A percentile compares a stretch with the other conserved stretches of the same genome.
These are phyloP conservation scores for Candida piceae DNA, from an alignment of 805 yeast species.

Conservation along the genomic window DNA sequence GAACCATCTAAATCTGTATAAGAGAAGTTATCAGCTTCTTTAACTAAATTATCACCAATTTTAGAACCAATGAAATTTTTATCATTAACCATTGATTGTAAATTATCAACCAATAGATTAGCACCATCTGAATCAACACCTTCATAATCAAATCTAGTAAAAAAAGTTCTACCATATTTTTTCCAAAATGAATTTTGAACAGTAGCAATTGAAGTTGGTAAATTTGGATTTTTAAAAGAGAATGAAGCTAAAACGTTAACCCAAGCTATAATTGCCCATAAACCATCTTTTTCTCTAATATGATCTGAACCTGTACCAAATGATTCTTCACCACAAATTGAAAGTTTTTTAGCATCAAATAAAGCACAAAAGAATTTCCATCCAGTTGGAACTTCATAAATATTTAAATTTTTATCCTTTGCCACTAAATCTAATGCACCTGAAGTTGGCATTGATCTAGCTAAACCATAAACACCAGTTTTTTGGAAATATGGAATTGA, in stretches of 20 bases:
- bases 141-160: constrained; percentile 94
- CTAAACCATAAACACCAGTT: constrained; percentile 85
- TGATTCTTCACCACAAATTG: constrained; percentile 97
- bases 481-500: constrained; percentile 86
- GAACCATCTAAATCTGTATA: constrained; percentile 95
- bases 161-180: constrained; percentile 93
- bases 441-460: constrained; percentile 96
- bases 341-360: constrained; percentile 86
- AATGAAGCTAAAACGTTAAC: constrained; percentile 88
- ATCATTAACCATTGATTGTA: constrained; percentile 36
- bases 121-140: constrained; percentile 77
- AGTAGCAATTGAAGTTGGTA: constrained; percentile 55
- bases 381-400: constrained; percentile 97
- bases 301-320: constrained; percentile 98
- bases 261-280: constrained; percentile 98
- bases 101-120: constrained; percentile 51
- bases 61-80: constrained; percentile 45
- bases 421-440: constrained; percentile 94
- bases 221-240: constrained; percentile 46
- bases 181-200: constrained; percentile 87
- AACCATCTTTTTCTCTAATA: constrained; percentile 94
- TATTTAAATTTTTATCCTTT: constrained; percentile 59
- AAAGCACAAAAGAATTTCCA: constrained; percentile 98
- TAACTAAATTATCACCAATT: constrained; percentile 50
- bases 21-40: constrained; percentile 80